Evolutionary conservation across 345 rosid species (phyloP).

Genomic region (Acer saccharum): DNA sequence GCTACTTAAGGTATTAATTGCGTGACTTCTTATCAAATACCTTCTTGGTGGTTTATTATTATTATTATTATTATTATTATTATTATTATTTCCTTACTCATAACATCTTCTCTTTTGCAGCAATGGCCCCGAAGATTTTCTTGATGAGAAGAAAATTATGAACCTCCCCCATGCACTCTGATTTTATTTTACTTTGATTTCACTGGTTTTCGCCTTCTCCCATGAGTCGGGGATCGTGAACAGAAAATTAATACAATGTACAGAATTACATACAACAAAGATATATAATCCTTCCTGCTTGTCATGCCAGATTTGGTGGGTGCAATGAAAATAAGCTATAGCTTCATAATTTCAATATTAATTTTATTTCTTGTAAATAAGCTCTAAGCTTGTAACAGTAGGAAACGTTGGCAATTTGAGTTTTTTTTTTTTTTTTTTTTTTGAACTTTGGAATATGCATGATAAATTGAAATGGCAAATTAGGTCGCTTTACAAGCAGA

Average conservation of each 20-base stretch:
- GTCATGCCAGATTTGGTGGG: not conserved
- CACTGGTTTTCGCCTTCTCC: slow-evolving; percentile 1
- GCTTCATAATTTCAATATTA: not conserved
- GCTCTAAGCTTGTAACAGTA: not conserved
- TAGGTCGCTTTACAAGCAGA: too few species aligned
- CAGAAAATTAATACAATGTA: slow-evolving; percentile 23
- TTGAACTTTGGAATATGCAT: too few species aligned
- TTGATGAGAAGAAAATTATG: slow-evolving; percentile 44
- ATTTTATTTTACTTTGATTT: slow-evolving; percentile 15
- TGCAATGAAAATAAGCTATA: slow-evolving; percentile 14
- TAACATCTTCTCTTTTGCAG: slow-evolving; percentile 38
- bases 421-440: too few species aligned
- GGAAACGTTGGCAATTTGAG: too few species aligned
- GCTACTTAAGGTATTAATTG: slow-evolving; percentile 69
- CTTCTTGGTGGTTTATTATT: not conserved
- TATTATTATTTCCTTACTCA: not conserved
- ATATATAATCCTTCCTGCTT: not conserved
- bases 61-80: not conserved
- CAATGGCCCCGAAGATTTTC: slow-evolving; percentile 67
- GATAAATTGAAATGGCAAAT: too few species aligned
- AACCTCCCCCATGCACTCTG: slow-evolving; percentile 76
- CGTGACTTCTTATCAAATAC: not conserved
- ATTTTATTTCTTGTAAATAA: not conserved
- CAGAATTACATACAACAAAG: slow-evolving; percentile 11
- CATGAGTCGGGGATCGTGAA: slow-evolving; percentile 5